Percentiles rank a stretch among this genome's conserved stretches.
Evolutionary conservation across 768 basidiomycete genomes (phyloP).

Genomic region (Leucosporidium creatinivorum): DNA sequence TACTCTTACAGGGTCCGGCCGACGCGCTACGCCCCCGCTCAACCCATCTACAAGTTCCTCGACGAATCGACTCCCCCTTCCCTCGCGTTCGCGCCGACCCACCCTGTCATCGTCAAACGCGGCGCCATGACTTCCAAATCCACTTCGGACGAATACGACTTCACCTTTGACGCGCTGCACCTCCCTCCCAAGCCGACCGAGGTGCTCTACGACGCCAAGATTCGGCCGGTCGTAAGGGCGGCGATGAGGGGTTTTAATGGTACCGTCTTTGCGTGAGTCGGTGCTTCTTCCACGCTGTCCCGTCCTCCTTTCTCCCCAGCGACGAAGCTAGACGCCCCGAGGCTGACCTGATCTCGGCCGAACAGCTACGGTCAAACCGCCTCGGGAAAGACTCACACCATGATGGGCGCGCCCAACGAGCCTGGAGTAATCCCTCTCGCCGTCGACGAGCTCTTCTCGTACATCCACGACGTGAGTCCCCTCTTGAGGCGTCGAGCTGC

Average conservation of each 20-base stretch:
- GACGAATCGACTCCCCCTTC: not conserved
- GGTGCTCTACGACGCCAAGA: slow-evolving; percentile 32
- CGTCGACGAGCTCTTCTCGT: slow-evolving; percentile 82
- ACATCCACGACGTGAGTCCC: slow-evolving; percentile 52
- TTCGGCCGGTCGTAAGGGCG: slow-evolving; percentile 45
- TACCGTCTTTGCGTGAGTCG: slow-evolving; percentile 67
- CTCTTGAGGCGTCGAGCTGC: not conserved
- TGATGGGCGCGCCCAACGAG: slow-evolving; percentile 54
- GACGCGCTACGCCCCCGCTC: not conserved
- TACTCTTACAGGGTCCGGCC: slow-evolving; percentile 23
- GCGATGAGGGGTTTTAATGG: slow-evolving; percentile 97
- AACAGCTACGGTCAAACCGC: slow-evolving; percentile 61
- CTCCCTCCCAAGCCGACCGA: slow-evolving; percentile 28
- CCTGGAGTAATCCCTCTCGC: slow-evolving; percentile 92
- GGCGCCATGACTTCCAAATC: slow-evolving; percentile 9
- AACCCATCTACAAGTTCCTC: slow-evolving; percentile 9
- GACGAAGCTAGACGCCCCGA: too few relatives aligned
- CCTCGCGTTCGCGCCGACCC: slow-evolving; percentile 10
- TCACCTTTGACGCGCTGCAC: slow-evolving; percentile 32
- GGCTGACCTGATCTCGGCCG: not conserved
- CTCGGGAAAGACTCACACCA: slow-evolving; percentile 68
- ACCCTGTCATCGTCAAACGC: slow-evolving; percentile 27
- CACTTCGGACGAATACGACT: slow-evolving; percentile 23
- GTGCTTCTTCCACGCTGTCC: slow-evolving; percentile 42
- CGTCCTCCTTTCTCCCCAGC: slow-evolving; percentile 37